Base-by-base conservation (phyloP, 1,139 yeast genomes). In the Taphrina confusa region DNA sequence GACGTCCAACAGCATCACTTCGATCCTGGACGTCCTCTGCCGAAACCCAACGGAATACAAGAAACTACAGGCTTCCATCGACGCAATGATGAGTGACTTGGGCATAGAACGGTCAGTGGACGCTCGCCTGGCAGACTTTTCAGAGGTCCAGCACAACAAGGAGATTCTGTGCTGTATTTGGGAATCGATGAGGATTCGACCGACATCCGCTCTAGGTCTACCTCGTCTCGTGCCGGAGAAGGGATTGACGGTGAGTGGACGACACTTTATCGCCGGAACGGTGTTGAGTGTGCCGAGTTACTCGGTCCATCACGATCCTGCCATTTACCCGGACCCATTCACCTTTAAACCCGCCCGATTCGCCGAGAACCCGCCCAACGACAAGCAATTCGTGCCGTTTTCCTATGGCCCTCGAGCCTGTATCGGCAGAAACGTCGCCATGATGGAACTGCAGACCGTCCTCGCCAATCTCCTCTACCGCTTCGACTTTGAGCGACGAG, bases 271-370 rank as follows among this genome's bases (percentile, higher is more conserved):
- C 9, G 42, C 30, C 9, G 60, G 60, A 11, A 47, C 55, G 4
- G 60, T 56, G 27, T 18, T 56, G 40, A 36, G 47, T 22, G 60
- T 56, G 16, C 60, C 60, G 18, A 25, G 47, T 23, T 84, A 80
- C 75, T 77, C 86, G 0, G 68, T 83, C 62, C 90, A 85, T 66
- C 75, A 87, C 27, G 78, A 79, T 46, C 74, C 75, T 4, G 45
- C 64, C 0, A 75, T 82, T 0, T 85, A 82, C 68, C 77, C 80
- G 3, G 70, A 79, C 14, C 81, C 87, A 0, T 76, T 78, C 20
- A 62, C 63, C 16, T 85, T 82, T 68, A 68, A 75, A 9, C 89
- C 90, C 1, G 82, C 80, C 56, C 73, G 92, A 64, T 85, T 91
- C 90, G 67, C 28, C 22, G 37, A 33, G 2, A n/a, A 16, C 6